These are phyloP conservation scores for Pharnaceum exiguum DNA, from an alignment of 148 eudicot species.

Conservation along the genomic window DNA sequence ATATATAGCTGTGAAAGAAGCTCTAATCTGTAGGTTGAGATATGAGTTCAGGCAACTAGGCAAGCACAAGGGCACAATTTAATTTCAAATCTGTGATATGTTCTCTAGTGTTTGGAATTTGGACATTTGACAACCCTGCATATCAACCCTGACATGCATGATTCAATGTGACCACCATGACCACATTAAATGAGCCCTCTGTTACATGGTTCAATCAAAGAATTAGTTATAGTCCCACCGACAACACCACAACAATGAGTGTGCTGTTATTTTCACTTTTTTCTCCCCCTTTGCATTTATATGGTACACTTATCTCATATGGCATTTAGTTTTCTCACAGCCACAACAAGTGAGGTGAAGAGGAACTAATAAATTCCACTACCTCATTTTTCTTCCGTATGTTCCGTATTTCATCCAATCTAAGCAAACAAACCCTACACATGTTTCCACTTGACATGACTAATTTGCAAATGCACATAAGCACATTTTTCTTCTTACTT, in stretches of 20 bases:
- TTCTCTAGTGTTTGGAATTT: not conserved
- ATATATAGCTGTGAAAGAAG: no score
- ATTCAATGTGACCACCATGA: constrained; percentile 14
- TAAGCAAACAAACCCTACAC: constrained; percentile 19
- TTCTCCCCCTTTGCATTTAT: no score
- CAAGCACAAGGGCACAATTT: not conserved
- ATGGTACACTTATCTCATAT: constrained; percentile 21
- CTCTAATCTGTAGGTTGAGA: not conserved
- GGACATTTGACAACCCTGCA: not conserved
- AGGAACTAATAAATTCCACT: constrained; percentile 12
- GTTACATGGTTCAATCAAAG: not conserved
- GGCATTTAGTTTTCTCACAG: not conserved
- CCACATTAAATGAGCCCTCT: constrained; percentile 18
- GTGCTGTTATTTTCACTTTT: not conserved
- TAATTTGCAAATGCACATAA: not conserved
- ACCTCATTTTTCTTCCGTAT: constrained; percentile 15
- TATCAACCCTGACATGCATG: constrained; percentile 6
- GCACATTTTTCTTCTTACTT: not conserved
- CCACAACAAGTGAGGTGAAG: constrained; percentile 1
- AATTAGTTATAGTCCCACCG: constrained; percentile 29
- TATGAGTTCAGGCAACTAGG: not conserved
- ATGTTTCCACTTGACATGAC: constrained; percentile 16
- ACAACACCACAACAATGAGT: constrained; percentile 20
- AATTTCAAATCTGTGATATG: not conserved
- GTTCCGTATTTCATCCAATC: constrained; percentile 20